phyloP scores from a whole-genome alignment of 179 eudicot genomes.

The Heliamphora pulchella region DNA sequence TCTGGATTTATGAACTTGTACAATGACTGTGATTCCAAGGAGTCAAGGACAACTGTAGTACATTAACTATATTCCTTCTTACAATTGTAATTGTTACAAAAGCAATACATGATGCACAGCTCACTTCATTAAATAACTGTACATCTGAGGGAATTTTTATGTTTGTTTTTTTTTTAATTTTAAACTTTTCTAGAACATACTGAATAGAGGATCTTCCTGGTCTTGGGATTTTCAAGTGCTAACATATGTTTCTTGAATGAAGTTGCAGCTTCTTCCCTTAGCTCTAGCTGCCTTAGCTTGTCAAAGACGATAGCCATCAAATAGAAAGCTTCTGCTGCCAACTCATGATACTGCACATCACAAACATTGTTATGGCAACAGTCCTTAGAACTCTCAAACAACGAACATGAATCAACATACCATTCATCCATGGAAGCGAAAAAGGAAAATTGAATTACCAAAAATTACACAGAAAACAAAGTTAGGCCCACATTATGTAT shows the following conservation, averaged over 20 bases:
- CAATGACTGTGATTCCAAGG: too few relatives aligned
- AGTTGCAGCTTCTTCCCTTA: conserved; percentile 70
- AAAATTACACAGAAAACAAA: background rate
- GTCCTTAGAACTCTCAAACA: background rate
- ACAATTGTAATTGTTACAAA: too few relatives aligned
- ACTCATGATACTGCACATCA: conserved; percentile 67
- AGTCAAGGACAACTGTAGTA: too few relatives aligned
- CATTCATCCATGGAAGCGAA: background rate
- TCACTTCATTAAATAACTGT: background rate
- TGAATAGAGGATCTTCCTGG: conserved; percentile 19
- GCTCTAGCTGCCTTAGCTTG: conserved; percentile 50
- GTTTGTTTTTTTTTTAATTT: too few relatives aligned
- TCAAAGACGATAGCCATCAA: conserved; percentile 65
- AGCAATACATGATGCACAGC: too few relatives aligned
- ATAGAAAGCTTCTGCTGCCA: conserved; percentile 87
- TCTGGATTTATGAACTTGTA: too few relatives aligned
- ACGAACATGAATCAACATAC: background rate
- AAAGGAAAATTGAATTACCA: background rate
- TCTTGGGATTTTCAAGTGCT: conserved; percentile 50
- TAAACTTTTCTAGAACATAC: conserved; percentile 3
- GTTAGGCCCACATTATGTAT: background rate
- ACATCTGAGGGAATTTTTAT: background rate
- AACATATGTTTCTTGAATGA: conserved; percentile 59
- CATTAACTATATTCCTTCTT: too few relatives aligned
- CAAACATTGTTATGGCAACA: background rate